Percentiles rank a stretch among this genome's conserved stretches.
phyloP scores from a whole-genome alignment of 208 protist genomes.

The Leishmania guyanensis region DNA sequence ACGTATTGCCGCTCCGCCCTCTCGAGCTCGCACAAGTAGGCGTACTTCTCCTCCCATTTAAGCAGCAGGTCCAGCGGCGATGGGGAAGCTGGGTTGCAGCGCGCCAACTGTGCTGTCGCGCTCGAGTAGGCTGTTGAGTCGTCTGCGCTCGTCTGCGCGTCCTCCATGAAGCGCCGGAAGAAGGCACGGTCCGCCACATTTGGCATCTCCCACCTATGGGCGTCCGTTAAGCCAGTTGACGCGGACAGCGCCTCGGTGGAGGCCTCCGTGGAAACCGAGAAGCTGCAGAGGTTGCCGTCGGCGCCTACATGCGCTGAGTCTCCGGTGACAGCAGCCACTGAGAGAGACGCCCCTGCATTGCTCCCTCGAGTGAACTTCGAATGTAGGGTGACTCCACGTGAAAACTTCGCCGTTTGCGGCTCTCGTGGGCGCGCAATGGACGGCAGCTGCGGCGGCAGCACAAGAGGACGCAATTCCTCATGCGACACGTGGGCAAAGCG shows the following conservation, averaged over 20 bases:
- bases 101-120: slow-evolving; percentile 5
- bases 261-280: neutral
- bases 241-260: slow-evolving; percentile 9
- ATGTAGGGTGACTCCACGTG: slow-evolving; percentile 26
- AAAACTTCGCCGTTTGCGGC: slow-evolving; percentile 41
- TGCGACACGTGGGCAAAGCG: slow-evolving; percentile 43
- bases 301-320: neutral
- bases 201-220: slow-evolving; percentile 25
- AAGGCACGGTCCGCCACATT: slow-evolving; percentile 19
- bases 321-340: neutral
- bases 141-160: no score
- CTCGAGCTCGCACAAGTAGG: slow-evolving; percentile 51
- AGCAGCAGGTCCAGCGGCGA: slow-evolving; percentile 28
- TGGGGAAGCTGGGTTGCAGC: slow-evolving; percentile 1
- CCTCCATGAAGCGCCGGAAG: slow-evolving; percentile 12
- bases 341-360: neutral
- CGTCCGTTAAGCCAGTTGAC: slow-evolving; percentile 21
- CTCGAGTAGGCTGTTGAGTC: neutral
- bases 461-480: slow-evolving; percentile 38
- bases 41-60: slow-evolving; percentile 18
- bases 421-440: slow-evolving; percentile 39
- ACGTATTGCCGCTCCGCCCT: slow-evolving; percentile 48
- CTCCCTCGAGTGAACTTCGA: neutral
- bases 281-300: neutral
- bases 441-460: slow-evolving; percentile 46